These are phyloP conservation scores for Cichorium intybus DNA, from an alignment of 140 eudicot genomes.

Conservation along the genomic window DNA sequence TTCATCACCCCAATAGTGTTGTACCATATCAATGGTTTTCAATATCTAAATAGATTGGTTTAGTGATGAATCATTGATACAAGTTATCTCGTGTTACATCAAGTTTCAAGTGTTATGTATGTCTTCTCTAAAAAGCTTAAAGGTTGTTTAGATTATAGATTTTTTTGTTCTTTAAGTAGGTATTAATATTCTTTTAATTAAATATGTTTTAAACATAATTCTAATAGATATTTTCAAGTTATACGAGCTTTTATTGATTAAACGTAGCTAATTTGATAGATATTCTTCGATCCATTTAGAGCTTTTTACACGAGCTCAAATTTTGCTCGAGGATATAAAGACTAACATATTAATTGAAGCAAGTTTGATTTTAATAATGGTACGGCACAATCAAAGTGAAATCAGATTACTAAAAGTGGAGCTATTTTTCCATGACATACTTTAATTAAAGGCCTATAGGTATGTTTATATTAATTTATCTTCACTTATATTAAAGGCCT, in stretches of 20 bases:
- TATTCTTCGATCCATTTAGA: not conserved
- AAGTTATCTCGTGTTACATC: not conserved
- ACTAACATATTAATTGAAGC: no score
- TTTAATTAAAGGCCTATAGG: no score
- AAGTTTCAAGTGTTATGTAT: not conserved
- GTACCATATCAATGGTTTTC: conserved; percentile 10
- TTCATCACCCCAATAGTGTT: conserved; percentile 9
- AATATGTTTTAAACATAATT: not conserved
- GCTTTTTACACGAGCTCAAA: not conserved
- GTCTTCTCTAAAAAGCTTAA: not conserved
- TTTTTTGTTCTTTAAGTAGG: not conserved
- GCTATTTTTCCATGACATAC: no score
- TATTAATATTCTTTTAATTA: not conserved
- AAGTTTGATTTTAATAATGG: no score
- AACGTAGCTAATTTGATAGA: no score
- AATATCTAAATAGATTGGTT: conserved; percentile 6
- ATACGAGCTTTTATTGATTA: not conserved
- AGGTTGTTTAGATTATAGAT: not conserved
- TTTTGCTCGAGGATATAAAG: not conserved
- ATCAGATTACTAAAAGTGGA: no score
- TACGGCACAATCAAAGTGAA: no score
- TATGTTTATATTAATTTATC: no score
- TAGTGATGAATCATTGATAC: conserved; percentile 13
- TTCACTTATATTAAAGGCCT: no score
- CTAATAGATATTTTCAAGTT: not conserved